Evolutionary conservation across 148 eudicot genomes (phyloP).

Genomic region (Pharnaceum exiguum): DNA sequence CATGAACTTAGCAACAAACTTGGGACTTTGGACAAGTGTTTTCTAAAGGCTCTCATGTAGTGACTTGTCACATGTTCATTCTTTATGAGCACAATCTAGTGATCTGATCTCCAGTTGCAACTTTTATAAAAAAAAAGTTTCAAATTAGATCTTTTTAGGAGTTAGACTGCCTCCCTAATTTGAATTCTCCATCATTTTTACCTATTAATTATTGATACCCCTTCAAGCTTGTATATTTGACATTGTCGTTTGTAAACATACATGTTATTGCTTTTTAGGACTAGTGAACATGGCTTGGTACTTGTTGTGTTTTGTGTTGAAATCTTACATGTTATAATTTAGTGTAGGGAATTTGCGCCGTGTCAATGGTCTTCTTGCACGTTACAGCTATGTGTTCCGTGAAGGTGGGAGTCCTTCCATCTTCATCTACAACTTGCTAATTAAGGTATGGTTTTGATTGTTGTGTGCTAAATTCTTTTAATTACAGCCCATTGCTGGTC

Average conservation of each 20-base stretch:
- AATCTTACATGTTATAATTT: slow-evolving; percentile 21
- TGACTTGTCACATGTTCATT: too few species aligned
- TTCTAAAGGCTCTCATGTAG: too few species aligned
- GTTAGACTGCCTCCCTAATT: too few species aligned
- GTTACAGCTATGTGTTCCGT: slow-evolving; percentile 48
- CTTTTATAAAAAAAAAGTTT: too few species aligned
- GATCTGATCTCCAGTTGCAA: too few species aligned
- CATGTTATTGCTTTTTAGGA: background rate
- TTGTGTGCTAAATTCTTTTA: background rate
- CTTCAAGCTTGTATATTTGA: too few species aligned
- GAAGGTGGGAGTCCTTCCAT: slow-evolving; percentile 46
- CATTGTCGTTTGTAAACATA: background rate
- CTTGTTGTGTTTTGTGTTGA: background rate
- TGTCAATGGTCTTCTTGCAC: slow-evolving; percentile 76
- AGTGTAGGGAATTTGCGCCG: slow-evolving; percentile 80
- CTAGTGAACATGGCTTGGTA: background rate
- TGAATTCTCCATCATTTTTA: too few species aligned
- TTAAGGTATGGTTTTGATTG: slow-evolving; percentile 44
- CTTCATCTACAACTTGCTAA: slow-evolving; percentile 53
- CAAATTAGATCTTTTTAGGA: too few species aligned
- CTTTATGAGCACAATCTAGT: too few species aligned
- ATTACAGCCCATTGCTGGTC: background rate
- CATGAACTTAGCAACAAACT: too few species aligned
- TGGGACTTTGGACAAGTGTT: too few species aligned
- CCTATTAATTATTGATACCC: too few species aligned